A percentile compares a stretch with the other conserved stretches of the same genome.
Conservation (phyloP, 2,329 filamentous ascomycete species). For the Colletotrichum sp. region DNA sequence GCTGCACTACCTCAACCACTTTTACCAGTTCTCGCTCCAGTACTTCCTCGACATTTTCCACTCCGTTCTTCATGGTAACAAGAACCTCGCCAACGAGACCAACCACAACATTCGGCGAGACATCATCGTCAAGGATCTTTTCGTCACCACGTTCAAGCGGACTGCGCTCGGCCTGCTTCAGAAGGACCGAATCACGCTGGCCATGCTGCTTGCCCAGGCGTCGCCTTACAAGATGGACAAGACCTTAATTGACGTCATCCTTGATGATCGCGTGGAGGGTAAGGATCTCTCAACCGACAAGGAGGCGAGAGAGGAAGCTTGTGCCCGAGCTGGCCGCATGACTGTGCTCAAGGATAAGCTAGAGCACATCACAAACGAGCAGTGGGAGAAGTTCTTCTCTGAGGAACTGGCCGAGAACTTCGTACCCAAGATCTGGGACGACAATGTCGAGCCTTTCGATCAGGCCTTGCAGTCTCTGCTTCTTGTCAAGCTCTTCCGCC, state of each 20-base stretch:
- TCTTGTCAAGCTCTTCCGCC: conserved; percentile 91
- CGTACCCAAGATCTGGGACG: conserved; percentile 79
- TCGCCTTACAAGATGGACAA: conserved; percentile 98
- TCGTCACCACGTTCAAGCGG: conserved; percentile 88
- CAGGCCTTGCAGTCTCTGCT: conserved; percentile 83
- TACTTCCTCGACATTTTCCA: conserved; percentile 99
- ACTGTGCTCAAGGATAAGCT: conserved; percentile 76
- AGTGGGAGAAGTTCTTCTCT: conserved; percentile 83
- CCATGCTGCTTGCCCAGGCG: conserved; percentile 93
- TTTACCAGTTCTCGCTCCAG: conserved; percentile 98
- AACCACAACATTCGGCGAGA: conserved; percentile 84
- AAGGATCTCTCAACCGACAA: conserved; percentile 77
- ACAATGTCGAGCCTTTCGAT: conserved; percentile 69
- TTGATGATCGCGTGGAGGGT: conserved; percentile 79
- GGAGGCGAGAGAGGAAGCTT: conserved; percentile 69
- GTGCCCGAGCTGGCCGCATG: conserved; percentile 72
- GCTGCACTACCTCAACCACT: conserved; percentile 97
- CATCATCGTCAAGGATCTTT: conserved; percentile 89
- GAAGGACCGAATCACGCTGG: conserved; percentile 91
- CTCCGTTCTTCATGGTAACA: conserved; percentile 82
- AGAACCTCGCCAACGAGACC: conserved; percentile 70
- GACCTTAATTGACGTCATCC: conserved; percentile 81
- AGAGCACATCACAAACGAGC: conserved; percentile 61
- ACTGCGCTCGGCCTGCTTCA: conserved; percentile 94
- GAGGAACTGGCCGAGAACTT: conserved; percentile 88